Percentiles rank a stretch among this genome's conserved stretches.
Conservation (phyloP, 2,329 filamentous ascomycete species). For the Aureobasidium namibiae region DNA sequence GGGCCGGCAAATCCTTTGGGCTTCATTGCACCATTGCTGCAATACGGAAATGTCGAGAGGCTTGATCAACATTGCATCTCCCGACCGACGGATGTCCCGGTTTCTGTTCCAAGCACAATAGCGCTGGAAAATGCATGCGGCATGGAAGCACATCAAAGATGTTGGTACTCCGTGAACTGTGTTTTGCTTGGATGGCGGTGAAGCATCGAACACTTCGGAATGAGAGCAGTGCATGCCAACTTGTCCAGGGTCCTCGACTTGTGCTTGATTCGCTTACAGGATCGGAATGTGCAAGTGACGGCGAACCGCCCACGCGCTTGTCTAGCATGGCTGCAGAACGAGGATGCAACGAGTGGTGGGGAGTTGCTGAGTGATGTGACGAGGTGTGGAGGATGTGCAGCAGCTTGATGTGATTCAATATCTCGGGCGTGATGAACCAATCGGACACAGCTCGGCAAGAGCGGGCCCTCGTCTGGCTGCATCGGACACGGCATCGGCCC, state of each 20-base stretch:
- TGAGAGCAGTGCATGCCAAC: not conserved
- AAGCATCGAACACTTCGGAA: not conserved
- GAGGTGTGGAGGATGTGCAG: conserved; percentile 3
- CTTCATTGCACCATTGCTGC: not conserved
- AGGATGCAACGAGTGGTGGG: conserved; percentile 5
- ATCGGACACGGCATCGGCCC: conserved; percentile 1
- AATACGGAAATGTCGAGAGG: not conserved
- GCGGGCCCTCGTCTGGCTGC: not conserved
- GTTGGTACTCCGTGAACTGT: not conserved
- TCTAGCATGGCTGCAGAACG: not conserved
- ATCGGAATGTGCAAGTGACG: not conserved
- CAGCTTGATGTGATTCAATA: conserved; percentile 8
- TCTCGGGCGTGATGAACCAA: not conserved
- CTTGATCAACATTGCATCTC: not conserved
- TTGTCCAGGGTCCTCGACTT: not conserved
- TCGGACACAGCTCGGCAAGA: not conserved
- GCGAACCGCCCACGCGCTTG: conserved; percentile 2
- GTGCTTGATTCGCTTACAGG: not conserved
- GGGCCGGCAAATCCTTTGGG: not conserved
- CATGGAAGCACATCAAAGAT: not conserved
- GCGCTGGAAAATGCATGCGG: not conserved
- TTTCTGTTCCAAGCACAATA: not conserved
- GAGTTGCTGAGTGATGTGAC: conserved; percentile 2
- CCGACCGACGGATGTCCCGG: not conserved
- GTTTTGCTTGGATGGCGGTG: not conserved